A percentile compares a stretch with the other conserved stretches of the same genome.
phyloP scores from a whole-genome alignment of 768 basidiomycete genomes.

The Boletus tomentosulus region DNA sequence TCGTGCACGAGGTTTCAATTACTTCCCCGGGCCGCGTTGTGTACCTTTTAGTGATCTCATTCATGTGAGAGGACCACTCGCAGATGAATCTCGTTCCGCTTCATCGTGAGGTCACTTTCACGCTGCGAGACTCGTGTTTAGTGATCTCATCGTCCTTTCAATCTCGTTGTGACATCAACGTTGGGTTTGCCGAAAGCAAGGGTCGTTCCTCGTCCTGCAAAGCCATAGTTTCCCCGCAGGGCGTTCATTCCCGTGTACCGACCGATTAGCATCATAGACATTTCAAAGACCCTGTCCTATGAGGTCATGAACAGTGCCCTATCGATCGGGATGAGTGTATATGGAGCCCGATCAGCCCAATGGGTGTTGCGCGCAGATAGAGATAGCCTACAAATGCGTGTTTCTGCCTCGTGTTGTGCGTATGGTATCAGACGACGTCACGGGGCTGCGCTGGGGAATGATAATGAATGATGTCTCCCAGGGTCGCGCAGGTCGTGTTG shows the following conservation, averaged over 20 bases:
- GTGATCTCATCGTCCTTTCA: not conserved
- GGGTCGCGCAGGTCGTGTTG: slow-evolving; percentile 5
- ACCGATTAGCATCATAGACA: not conserved
- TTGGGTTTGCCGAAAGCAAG: too few species aligned
- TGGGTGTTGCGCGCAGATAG: slow-evolving; percentile 8
- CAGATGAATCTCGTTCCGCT: not conserved
- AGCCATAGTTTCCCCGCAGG: slow-evolving; percentile 8
- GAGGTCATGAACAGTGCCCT: slow-evolving; percentile 8
- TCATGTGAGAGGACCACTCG: not conserved
- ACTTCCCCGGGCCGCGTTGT: slow-evolving; percentile 17
- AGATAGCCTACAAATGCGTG: slow-evolving; percentile 10
- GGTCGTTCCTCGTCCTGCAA: too few species aligned
- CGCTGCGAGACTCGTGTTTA: slow-evolving; percentile 4
- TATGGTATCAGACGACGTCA: slow-evolving; percentile 12
- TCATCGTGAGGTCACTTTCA: not conserved
- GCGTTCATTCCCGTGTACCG: slow-evolving; percentile 14
- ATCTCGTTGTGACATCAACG: too few species aligned
- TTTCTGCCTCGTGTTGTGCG: slow-evolving; percentile 15
- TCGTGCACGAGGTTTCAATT: slow-evolving; percentile 20
- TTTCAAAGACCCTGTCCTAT: slow-evolving; percentile 12
- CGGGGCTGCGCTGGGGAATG: slow-evolving; percentile 3
- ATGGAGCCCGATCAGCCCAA: slow-evolving; percentile 7
- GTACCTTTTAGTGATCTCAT: slow-evolving; percentile 11
- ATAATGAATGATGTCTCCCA: slow-evolving; percentile 1
- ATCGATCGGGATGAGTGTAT: slow-evolving; percentile 12